Base-by-base conservation (phyloP, 2,329 filamentous ascomycete genomes). In the Alternaria viburni region DNA sequence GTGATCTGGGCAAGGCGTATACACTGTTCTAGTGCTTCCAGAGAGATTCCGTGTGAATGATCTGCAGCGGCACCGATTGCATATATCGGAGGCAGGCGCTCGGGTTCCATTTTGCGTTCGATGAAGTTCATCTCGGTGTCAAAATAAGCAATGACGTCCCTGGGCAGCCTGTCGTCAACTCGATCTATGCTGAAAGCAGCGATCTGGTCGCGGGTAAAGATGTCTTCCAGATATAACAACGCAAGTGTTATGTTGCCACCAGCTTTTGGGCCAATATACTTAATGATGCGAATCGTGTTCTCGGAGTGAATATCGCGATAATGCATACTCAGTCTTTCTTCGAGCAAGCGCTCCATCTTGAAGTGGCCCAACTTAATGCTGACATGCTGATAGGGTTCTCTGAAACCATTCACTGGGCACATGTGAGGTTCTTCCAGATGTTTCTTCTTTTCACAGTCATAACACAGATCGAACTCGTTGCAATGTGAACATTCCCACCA, bases 401-500 rank as follows among this genome's bases (percentile, higher is more conserved):
- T 36, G 8, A 36, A 10, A 36, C 8, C 32, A 8, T n/a, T n/a
- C 8, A 8, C 32, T 5, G 32, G 32, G 32, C 32, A 36, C 2
- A 5, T n/a, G 32, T 36, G 15, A 10, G 32, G 3, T 0, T 9
- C 0, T 5, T 36, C 7, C 15, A n/a, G 15, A 0, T 10, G 7
- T 10, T n/a, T 7, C 32, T 36, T 36, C 32, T 36, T n/a, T n/a
- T 36, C 32, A 10, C 32, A 36, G 32, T 36, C 8, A 5, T 36
- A 36, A 36, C 32, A 36, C 4, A 36, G 32, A 36, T 36, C 32
- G 8, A 36, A 36, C 7, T 9, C 3, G 4, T n/a, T 36, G 1
- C 32, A 36, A 4, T n/a, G 4, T 15, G 15, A 36, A 36, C 32
- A 36, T 36, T 4, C 8, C 32, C 32, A 36, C 32, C 32, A 36